Percentiles rank a stretch among this genome's conserved stretches.
Conservation (phyloP, 2,329 filamentous ascomycete species). For the Chaetomiaceae sp. region DNA sequence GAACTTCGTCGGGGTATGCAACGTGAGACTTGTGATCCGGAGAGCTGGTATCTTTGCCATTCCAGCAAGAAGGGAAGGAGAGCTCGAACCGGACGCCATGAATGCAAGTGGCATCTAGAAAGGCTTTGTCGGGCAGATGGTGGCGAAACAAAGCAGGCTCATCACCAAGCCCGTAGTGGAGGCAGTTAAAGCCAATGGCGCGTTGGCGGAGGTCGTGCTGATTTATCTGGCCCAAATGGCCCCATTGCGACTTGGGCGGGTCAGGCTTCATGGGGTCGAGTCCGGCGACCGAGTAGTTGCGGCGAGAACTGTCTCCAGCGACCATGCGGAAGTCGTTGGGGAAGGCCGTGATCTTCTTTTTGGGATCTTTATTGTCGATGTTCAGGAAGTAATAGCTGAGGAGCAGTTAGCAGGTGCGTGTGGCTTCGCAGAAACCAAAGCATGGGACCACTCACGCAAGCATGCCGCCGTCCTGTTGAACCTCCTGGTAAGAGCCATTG, state of each 20-base stretch:
- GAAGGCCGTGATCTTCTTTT: conserved; percentile 64
- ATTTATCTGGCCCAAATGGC: conserved; percentile 53
- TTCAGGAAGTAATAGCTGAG: conserved; percentile 79
- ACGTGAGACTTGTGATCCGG: conserved; percentile 61
- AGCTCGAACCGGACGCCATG: conserved; percentile 78
- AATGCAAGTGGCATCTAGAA: conserved; percentile 74
- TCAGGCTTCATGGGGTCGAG: conserved; percentile 63
- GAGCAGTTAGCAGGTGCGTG: conserved; percentile 21
- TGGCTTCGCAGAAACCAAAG: background rate
- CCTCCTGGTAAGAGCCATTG: conserved; percentile 63
- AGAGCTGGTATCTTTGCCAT: conserved; percentile 59
- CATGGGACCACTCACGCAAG: conserved; percentile 62
- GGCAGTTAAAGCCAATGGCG: conserved; percentile 89
- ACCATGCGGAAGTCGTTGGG: conserved; percentile 77
- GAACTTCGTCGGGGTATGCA: conserved; percentile 72
- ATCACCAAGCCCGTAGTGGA: conserved; percentile 66
- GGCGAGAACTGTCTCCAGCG: conserved; percentile 64
- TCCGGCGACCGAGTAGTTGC: conserved; percentile 66
- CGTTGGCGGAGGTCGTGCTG: conserved; percentile 72
- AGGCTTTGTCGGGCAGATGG: conserved; percentile 72
- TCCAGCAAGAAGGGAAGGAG: conserved; percentile 89
- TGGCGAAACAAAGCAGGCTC: conserved; percentile 80
- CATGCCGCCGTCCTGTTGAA: conserved; percentile 75
- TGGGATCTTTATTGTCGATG: conserved; percentile 23
- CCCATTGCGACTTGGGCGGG: conserved; percentile 67